A percentile compares a stretch with the other conserved stretches of the same genome.
phyloP scores from a whole-genome alignment of 345 rosid species.

The Fremontodendron californicum region DNA sequence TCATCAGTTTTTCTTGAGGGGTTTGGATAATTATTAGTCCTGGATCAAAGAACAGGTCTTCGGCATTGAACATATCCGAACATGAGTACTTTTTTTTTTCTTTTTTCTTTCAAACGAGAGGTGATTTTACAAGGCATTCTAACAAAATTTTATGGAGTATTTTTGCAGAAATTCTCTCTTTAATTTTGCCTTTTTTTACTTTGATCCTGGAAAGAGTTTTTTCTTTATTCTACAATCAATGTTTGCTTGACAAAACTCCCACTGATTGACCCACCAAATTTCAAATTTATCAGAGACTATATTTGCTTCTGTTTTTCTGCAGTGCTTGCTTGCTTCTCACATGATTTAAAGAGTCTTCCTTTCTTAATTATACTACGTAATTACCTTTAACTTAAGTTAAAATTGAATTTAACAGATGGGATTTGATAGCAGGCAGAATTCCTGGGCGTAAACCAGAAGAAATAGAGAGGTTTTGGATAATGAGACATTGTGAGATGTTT shows the following conservation, averaged over 20 bases:
- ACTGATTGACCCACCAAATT: not conserved
- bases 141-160: too few species aligned
- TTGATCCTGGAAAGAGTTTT: too few species aligned
- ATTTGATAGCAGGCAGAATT: constrained; percentile 32
- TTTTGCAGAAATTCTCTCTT: not conserved
- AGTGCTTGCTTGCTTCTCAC: not conserved
- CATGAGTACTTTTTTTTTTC: too few species aligned
- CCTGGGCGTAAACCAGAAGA: constrained; percentile 31
- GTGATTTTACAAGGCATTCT: too few species aligned
- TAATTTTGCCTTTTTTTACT: too few species aligned
- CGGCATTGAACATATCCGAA: too few species aligned
- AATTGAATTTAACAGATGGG: constrained; percentile 29
- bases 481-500: constrained; percentile 27
- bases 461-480: constrained; percentile 39
- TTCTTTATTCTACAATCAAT: not conserved
- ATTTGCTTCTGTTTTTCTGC: too few species aligned
- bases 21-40: too few species aligned
- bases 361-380: not conserved
- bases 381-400: not conserved
- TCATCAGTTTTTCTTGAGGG: too few species aligned
- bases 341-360: not conserved
- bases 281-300: not conserved
- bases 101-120: too few species aligned
- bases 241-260: not conserved
- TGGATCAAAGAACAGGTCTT: too few species aligned